Evolutionary conservation across 1,284 basidiomycete species (phyloP), one percentile per base, ranked within the genome.

Genomic region (Tylopilus sp.): DNA sequence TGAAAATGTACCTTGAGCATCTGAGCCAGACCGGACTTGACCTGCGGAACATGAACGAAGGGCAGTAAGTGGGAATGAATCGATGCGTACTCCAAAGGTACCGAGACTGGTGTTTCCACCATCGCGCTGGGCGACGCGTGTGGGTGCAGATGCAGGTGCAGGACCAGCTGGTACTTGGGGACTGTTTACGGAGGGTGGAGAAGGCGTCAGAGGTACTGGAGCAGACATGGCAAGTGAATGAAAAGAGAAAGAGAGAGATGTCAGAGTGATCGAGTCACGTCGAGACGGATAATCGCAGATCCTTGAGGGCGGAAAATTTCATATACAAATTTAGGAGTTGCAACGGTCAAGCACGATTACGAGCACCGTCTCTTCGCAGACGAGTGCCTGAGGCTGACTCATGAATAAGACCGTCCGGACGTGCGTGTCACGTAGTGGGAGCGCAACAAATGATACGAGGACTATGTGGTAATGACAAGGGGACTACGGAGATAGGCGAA

Each of bases 1-100:
- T 48, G 45, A 42, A 43, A 41, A 65, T 68, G 47, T 38, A 86
- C 91, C 78, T 96, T 95, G 62, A 95, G 77, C 93, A 96, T 95
- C 76, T 95, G 92, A 1, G 93, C 93, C 39, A 97, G 76, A 51
- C 92, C 92, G 23, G 90, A 92, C 74, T 97, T 97, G 67, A 97
- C 88, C 86, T 89, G 57, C 42, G 53, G 30, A 36, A 55, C 15
- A 39, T 53, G 36, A 57, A 23, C 2, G 6, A 1, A 45, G 16
- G 8, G 23, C 16, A 28, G 21, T 6, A 18, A 1, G 4, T 1
- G 15, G 7, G 21, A 11, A 16, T 23, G 30, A 23, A 44, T 13
- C 21, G 53, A 46, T 53, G 52, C 74, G 54, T 65, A 87, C 92
- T 33, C 88, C 87, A 64, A 93, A 96, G 8, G 92, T 93, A 36